Evolutionary conservation across 2,329 filamentous ascomycete species (phyloP).

Genomic region (Aspergillus floridensis): DNA sequence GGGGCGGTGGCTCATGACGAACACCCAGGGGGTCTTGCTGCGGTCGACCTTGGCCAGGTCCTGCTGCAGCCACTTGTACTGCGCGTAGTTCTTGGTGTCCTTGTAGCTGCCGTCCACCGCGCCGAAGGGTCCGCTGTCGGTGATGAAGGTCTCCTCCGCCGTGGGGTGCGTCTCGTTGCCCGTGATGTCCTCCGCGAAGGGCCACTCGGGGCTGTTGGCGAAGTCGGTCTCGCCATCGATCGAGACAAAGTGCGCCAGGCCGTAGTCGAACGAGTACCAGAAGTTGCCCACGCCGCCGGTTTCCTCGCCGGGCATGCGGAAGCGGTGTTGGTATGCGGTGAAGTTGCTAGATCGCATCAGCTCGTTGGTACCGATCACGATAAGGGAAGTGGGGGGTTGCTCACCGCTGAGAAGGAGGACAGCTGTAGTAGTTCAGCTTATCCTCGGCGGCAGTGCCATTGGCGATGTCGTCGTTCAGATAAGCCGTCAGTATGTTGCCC

Average conservation of each 20-base stretch:
- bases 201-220: slow-evolving; percentile 47
- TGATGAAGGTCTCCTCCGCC: slow-evolving; percentile 45
- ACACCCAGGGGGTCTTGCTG: slow-evolving; percentile 50
- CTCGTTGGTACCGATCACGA: not conserved
- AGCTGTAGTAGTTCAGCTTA: slow-evolving; percentile 51
- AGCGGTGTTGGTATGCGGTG: slow-evolving; percentile 53
- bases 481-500: slow-evolving; percentile 47
- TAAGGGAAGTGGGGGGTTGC: not conserved
- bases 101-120: slow-evolving; percentile 40
- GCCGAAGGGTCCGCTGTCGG: slow-evolving; percentile 52
- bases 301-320: slow-evolving; percentile 52
- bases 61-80: slow-evolving; percentile 49
- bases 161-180: slow-evolving; percentile 44
- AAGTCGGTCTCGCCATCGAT: slow-evolving; percentile 53
- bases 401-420: slow-evolving; percentile 50
- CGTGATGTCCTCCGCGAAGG: slow-evolving; percentile 44
- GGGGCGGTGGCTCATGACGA: slow-evolving; percentile 50
- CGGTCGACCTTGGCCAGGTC: slow-evolving; percentile 48
- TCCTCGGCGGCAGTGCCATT: slow-evolving; percentile 43
- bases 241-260: slow-evolving; percentile 52
- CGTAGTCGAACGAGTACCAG: slow-evolving; percentile 57
- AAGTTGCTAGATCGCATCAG: slow-evolving; percentile 39
- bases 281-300: slow-evolving; percentile 52
- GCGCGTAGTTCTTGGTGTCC: slow-evolving; percentile 45
- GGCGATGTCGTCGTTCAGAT: slow-evolving; percentile 44